phyloP scores from a whole-genome alignment of 768 basidiomycete genomes.

The Boletus patriciae region DNA sequence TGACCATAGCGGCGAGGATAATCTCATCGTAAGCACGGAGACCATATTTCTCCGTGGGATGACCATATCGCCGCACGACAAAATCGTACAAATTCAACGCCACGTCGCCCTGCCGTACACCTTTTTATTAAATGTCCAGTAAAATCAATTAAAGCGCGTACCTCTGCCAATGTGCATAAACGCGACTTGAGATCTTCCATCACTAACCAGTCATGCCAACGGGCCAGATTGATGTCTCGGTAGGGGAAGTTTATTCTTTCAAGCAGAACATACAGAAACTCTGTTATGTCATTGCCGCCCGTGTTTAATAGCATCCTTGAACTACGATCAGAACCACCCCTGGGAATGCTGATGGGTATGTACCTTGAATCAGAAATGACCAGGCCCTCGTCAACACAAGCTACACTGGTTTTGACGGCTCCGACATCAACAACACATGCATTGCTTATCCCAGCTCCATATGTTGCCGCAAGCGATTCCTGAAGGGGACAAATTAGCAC shows the following conservation, averaged over 20 bases:
- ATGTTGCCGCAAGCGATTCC: constrained; percentile 93
- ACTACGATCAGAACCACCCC: constrained; percentile 4
- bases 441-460: constrained; percentile 91
- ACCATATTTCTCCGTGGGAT: constrained; percentile 82
- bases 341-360: constrained; percentile 32
- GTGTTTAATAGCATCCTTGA: constrained; percentile 75
- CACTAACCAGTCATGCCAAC: constrained; percentile 83
- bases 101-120: constrained; percentile 67
- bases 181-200: constrained; percentile 90
- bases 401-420: constrained; percentile 76
- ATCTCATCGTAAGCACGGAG: constrained; percentile 93
- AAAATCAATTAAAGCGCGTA: constrained; percentile 36
- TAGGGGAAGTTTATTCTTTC: constrained; percentile 87
- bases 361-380: constrained; percentile 87
- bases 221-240: constrained; percentile 71
- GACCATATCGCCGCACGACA: constrained; percentile 72
- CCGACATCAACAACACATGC: constrained; percentile 98
- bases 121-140: constrained; percentile 4
- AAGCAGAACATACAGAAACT: constrained; percentile 79
- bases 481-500: constrained; percentile 29
- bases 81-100: constrained; percentile 91
- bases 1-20: constrained; percentile 90
- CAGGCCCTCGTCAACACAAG: constrained; percentile 93
- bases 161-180: constrained; percentile 86
- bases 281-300: constrained; percentile 95